Percentiles rank a stretch among this genome's conserved stretches.
These are phyloP conservation scores for Euphrasia arctica DNA, from an alignment of 305 asterid species.

Conservation along the genomic window DNA sequence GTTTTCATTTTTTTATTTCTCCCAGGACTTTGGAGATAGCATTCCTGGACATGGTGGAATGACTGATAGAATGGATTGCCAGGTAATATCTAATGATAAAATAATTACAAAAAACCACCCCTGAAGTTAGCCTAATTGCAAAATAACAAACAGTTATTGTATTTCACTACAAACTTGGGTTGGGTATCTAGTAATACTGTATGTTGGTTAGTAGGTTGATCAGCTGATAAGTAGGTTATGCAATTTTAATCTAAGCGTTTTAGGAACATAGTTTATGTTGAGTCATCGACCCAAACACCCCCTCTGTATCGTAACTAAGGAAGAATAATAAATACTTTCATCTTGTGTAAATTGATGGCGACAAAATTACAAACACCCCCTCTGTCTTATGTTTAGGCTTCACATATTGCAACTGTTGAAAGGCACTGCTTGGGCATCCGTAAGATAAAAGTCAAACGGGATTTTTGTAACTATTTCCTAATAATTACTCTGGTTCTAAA, in stretches of 20 bases:
- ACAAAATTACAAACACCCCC: background rate
- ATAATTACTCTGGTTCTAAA: background rate
- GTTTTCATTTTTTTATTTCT: slow-evolving; percentile 11
- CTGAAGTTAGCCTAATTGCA: background rate
- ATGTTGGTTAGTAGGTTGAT: background rate
- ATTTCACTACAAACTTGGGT: background rate
- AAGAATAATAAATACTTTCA: background rate
- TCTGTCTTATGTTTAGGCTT: background rate
- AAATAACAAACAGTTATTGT: background rate
- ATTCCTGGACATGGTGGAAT: slow-evolving; percentile 99
- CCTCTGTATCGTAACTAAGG: background rate
- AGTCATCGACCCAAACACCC: no score
- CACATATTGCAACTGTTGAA: background rate
- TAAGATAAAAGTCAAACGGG: background rate
- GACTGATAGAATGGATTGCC: slow-evolving; percentile 99
- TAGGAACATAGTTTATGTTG: no score
- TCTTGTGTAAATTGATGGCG: background rate
- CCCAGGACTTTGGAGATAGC: slow-evolving; percentile 97
- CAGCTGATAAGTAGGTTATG: background rate
- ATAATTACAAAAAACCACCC: background rate
- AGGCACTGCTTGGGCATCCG: background rate
- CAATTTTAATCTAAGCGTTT: background rate
- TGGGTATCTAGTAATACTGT: background rate
- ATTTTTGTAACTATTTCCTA: background rate
- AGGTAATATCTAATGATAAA: slow-evolving; percentile 42